A percentile compares a stretch with the other conserved stretches of the same genome.
Evolutionary conservation across 2,329 filamentous ascomycete species (phyloP).

Genomic region (Curvularia verruculosa): DNA sequence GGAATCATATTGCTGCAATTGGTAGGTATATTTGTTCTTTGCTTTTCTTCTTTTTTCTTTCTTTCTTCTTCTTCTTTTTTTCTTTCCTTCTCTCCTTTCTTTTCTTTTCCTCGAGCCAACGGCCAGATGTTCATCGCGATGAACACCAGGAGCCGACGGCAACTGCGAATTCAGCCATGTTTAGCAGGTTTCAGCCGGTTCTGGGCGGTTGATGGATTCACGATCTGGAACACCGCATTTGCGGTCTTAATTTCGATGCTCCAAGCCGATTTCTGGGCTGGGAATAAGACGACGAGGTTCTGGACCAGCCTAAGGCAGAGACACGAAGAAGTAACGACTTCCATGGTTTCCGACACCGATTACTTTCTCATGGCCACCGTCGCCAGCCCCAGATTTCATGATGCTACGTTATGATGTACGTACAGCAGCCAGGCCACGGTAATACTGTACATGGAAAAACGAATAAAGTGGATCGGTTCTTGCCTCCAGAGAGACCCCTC

Average conservation of each 20-base stretch:
- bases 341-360: not conserved
- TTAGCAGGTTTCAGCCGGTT: slow-evolving; percentile 5
- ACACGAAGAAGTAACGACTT: not conserved
- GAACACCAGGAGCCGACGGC: not conserved
- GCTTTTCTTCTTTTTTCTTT: slow-evolving; percentile 6
- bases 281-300: not conserved
- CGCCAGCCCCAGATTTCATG: slow-evolving; percentile 1
- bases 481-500: not conserved
- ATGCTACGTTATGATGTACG: not conserved
- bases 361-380: not conserved
- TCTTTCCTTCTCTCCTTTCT: too few relatives aligned
- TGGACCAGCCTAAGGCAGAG: not conserved
- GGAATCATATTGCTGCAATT: not conserved
- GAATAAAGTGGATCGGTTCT: not conserved
- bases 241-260: slow-evolving; percentile 2
- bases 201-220: not conserved
- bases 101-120: slow-evolving; percentile 8
- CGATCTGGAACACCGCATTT: slow-evolving; percentile 9
- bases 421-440: not conserved
- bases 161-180: slow-evolving; percentile 2
- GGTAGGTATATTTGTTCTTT: slow-evolving; percentile 11
- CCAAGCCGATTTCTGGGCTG: not conserved
- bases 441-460: not conserved
- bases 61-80: slow-evolving; percentile 3
- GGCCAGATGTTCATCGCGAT: slow-evolving; percentile 3